phyloP scores from a whole-genome alignment of 2,329 filamentous ascomycete species.

The Aspergillus sergii region DNA sequence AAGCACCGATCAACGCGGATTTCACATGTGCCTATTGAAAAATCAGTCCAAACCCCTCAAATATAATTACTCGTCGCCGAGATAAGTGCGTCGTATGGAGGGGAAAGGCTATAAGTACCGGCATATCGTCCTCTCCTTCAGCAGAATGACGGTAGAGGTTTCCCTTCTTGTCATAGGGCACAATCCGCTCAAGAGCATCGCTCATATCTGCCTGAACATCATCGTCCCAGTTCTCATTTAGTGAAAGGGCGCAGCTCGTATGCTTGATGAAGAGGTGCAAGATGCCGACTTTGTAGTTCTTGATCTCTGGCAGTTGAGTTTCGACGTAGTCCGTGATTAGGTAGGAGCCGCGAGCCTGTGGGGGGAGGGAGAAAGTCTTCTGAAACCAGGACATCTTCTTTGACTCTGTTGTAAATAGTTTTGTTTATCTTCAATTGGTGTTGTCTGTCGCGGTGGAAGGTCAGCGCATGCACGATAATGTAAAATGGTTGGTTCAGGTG shows the following conservation, averaged over 20 bases:
- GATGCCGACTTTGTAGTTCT: slow-evolving; percentile 79
- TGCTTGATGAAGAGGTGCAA: slow-evolving; percentile 94
- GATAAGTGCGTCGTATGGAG: too few relatives aligned
- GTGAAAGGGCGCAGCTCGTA: slow-evolving; percentile 82
- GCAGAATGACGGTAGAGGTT: slow-evolving; percentile 82
- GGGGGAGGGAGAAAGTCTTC: slow-evolving; percentile 78
- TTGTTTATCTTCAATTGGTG: background rate
- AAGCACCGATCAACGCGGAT: slow-evolving; percentile 83
- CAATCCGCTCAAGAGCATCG: slow-evolving; percentile 88
- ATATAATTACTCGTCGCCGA: too few relatives aligned
- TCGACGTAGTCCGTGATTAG: slow-evolving; percentile 80
- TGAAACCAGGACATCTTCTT: slow-evolving; percentile 71
- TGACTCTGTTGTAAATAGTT: slow-evolving; percentile 8
- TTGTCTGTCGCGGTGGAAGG: too few relatives aligned
- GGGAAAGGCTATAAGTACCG: slow-evolving; percentile 58
- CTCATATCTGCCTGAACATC: slow-evolving; percentile 94
- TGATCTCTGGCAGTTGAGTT: slow-evolving; percentile 74
- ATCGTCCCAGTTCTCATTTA: slow-evolving; percentile 89
- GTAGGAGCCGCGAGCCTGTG: slow-evolving; percentile 79
- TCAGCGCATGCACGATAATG: too few relatives aligned
- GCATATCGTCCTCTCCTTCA: slow-evolving; percentile 93
- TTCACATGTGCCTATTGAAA: slow-evolving; percentile 79
- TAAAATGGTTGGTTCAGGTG: background rate
- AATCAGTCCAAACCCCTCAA: background rate
- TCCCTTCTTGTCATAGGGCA: slow-evolving; percentile 75